Base-by-base conservation (phyloP, 2,329 filamentous ascomycete species). In the Rachicladosporium sp. region DNA sequence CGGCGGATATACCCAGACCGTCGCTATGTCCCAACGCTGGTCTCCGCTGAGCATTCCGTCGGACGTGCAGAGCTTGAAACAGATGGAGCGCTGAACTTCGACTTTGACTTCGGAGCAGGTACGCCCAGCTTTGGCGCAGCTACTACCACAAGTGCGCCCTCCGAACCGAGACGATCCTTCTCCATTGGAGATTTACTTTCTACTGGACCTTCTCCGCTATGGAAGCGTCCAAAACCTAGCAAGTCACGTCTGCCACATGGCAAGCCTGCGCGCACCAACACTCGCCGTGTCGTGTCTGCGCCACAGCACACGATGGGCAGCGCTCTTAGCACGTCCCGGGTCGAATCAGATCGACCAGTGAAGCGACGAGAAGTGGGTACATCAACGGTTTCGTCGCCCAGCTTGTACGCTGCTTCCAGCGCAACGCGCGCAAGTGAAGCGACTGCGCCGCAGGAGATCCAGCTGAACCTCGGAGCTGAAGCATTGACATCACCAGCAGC, bases 111-210 rank as follows among this genome's bases (percentile, higher is more conserved):
- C 12, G 38, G 34, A 27, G 40, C 32, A 41, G 35, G 36, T 10
- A 37, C 44, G 33, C 43, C 35, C 30, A 27, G 23, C 23, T 27
- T 27, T 27, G 23, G 3, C 23, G 13, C 38, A 21, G 37, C 34
- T 12, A 32, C 45, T 29, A 34, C 42, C 11, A 40, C 51, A 15
- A 53, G 48, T 41, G 45, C 46, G 10, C 46, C 49, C 36, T 52
- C 54, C 1, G 53, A 52, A 39, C 52, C 52, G 12, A 58, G 63
- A 41, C 64, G 66, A 38, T 70, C 69, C 42, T 71, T 73, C 58
- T 71, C 70, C 19, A 62, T 71, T 41, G 58, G 60, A 38, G 65
- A 70, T 46, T 55, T 65, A 34, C 57, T 63, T 41, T 59, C 56
- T 37, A 55, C 54, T 38, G 59, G 51, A 37, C 58, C 54, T 41